phyloP scores from a whole-genome alignment of 192 early-diverging fungal genomes.

The Entophlyctis luteolus region DNA sequence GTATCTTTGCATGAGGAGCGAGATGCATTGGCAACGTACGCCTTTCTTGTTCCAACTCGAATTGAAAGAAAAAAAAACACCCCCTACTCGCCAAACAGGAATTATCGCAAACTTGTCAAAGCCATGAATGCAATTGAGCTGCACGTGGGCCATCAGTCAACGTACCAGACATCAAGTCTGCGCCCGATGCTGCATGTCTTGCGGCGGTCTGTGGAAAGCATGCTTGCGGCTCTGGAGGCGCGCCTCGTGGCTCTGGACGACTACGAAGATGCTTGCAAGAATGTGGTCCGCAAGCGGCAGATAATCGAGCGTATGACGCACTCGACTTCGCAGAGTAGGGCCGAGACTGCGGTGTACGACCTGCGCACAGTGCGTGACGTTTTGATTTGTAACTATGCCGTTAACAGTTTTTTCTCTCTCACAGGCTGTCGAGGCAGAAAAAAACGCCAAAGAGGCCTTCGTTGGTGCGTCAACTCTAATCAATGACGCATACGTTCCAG shows the following conservation, averaged over 20 bases:
- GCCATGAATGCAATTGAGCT: neutral
- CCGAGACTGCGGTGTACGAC: too few relatives aligned
- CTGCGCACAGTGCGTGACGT: too few relatives aligned
- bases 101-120: conserved; percentile 11
- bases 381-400: too few relatives aligned
- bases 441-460: neutral
- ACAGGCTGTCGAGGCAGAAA: conserved; percentile 14
- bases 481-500: neutral
- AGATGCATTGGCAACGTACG: neutral
- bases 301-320: conserved; percentile 37
- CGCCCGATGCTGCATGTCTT: neutral
- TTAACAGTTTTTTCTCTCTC: neutral
- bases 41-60: too few relatives aligned
- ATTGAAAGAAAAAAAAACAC: neutral
- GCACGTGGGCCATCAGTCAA: neutral
- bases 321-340: conserved; percentile 19
- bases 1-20: neutral
- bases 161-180: neutral
- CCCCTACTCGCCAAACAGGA: neutral
- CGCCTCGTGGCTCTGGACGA: conserved; percentile 26
- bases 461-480: neutral
- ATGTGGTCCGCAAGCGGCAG: conserved; percentile 29
- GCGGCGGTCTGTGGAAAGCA: neutral
- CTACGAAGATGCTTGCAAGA: conserved; percentile 44
- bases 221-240: conserved; percentile 26